Percentiles rank a stretch among this genome's conserved stretches.
Conservation (phyloP, 1,139 yeast species). For the Sugiyamaella xylanicola region DNA sequence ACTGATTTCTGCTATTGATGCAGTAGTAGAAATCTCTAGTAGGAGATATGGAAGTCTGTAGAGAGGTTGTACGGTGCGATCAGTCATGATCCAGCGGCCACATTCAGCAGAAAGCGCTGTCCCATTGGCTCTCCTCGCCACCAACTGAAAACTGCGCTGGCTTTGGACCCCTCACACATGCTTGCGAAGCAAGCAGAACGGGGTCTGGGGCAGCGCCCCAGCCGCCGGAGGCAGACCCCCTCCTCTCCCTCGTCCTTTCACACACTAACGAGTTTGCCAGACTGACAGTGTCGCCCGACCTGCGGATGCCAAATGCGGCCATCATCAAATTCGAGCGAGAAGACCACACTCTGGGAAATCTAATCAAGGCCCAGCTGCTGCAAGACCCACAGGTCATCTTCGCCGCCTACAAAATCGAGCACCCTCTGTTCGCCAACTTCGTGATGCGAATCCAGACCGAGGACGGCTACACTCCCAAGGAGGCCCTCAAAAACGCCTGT, state of each 20-base stretch:
- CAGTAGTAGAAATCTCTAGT: background rate
- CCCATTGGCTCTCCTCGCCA: too few species aligned
- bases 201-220: background rate
- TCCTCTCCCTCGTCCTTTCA: too few species aligned
- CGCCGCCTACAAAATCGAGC: constrained; percentile 97
- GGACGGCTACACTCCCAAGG: constrained; percentile 89
- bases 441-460: constrained; percentile 93
- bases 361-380: constrained; percentile 81
- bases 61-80: too few species aligned
- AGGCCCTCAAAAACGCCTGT: constrained; percentile 89
- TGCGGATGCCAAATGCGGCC: constrained; percentile 94
- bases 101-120: too few species aligned
- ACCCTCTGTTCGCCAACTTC: constrained; percentile 94
- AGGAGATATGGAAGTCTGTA: background rate
- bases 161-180: background rate
- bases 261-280: constrained; percentile 38
- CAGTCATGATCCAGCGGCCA: too few species aligned
- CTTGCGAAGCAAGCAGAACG: background rate
- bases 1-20: background rate
- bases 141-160: too few species aligned
- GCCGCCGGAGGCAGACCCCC: background rate
- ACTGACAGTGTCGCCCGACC: constrained; percentile 86
- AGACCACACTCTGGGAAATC: constrained; percentile 93
- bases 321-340: constrained; percentile 92
- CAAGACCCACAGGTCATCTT: constrained; percentile 85